Base-by-base conservation (phyloP, 495 filamentous ascomycete genomes). In the Aspergillus nanangensis region DNA sequence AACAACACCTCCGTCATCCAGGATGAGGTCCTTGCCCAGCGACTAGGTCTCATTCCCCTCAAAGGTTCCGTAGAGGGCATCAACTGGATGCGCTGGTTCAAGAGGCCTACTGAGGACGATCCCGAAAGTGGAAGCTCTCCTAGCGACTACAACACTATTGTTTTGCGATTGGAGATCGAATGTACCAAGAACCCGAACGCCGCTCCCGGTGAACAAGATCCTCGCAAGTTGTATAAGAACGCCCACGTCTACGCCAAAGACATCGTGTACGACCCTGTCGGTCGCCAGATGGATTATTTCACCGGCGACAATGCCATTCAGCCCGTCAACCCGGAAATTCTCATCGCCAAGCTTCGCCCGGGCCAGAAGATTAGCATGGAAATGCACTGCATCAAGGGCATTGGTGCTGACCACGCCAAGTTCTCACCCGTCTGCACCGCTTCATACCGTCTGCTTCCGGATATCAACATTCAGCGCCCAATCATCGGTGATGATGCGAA, bases 1-100 rank as follows among this genome's bases (percentile, higher is more conserved):
- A 90, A 95, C 73, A 99, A 99, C 72, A 97, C 91, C 44, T 93
- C 87, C 9, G 86, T 99, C 17, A 92, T 99, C 57, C 90, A 95
- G 62, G 94, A 99, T 63, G 94, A 99, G 66, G 90, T 99, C 1
- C 83, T 99, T 31, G 80, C 89, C 2, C 83, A 88, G 56, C 80
- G 94, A 15, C 75, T 99, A 18, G 94, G 94, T 34, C 79, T 97
- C 31, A 84, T 99, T 41, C 94, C 94, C 7, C 81, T 99, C 44
- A 84, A 80, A 25, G 93, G 87, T 50, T 77, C 79, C 40, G 79
- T 81, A 47, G 75, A 82, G 21, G 90, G 87, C 10, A 72, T 97
- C 41, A 76, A 79, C 41, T 83, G 83, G 65, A 83, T 97, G 71
- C 79, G 83, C 55, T 95, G 86, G 83, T 86, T 72, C 63, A 77